These are phyloP conservation scores for Penicillium sp. DNA, from an alignment of 2,329 filamentous ascomycete species.

Conservation along the genomic window DNA sequence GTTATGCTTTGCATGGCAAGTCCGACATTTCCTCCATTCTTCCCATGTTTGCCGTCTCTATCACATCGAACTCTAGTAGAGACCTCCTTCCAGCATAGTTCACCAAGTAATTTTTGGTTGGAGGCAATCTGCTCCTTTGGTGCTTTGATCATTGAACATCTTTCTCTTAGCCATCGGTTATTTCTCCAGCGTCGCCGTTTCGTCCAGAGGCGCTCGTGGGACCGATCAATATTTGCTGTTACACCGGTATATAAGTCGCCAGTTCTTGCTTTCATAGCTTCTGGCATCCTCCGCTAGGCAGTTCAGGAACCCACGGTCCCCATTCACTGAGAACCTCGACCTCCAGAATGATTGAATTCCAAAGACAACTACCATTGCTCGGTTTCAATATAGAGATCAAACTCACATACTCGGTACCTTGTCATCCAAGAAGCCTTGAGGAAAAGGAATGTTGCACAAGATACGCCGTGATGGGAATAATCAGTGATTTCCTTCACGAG, in stretches of 20 bases:
- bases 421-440: not conserved
- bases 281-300: not conserved
- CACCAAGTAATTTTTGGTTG: not conserved
- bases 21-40: not conserved
- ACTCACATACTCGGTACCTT: not conserved
- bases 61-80: not conserved
- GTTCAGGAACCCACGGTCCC: slow-evolving; percentile 2
- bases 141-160: slow-evolving; percentile 1
- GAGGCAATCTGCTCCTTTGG: not conserved
- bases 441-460: not conserved
- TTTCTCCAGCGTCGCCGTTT: not conserved
- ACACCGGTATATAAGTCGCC: slow-evolving; percentile 5
- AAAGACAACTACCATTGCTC: slow-evolving; percentile 11
- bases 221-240: not conserved
- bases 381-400: not conserved
- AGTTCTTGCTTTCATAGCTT: not conserved
- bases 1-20: not conserved
- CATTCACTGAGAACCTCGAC: not conserved
- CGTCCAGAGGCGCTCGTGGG: not conserved
- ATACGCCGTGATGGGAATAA: not conserved
- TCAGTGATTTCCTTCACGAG: not conserved
- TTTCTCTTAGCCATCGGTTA: slow-evolving; percentile 6
- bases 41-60: not conserved
- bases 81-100: not conserved
- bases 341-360: slow-evolving; percentile 1